phyloP scores from a whole-genome alignment of 495 filamentous ascomycete species.

The Aspergillus haitiensis region DNA sequence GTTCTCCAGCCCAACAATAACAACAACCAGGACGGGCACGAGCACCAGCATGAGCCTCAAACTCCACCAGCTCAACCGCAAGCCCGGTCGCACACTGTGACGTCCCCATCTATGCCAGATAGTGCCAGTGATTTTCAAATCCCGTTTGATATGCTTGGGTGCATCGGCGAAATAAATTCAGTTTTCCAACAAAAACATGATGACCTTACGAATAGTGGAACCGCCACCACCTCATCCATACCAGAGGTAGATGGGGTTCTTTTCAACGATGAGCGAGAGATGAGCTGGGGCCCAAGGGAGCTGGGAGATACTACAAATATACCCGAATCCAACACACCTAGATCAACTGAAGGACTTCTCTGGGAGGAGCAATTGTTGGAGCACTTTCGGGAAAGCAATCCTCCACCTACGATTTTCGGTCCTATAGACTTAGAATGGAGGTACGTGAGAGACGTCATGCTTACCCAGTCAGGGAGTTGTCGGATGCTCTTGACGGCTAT shows the following conservation, averaged over 20 bases:
- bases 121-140: conserved; percentile 11
- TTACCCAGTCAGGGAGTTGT: conserved; percentile 30
- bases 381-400: conserved; percentile 35
- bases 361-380: conserved; percentile 40
- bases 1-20: conserved; percentile 32
- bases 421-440: conserved; percentile 40
- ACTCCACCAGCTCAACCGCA: background rate
- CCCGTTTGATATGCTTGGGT: conserved; percentile 42
- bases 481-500: conserved; percentile 34
- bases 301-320: background rate
- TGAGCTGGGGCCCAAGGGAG: conserved; percentile 11
- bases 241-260: conserved; percentile 1
- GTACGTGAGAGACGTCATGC: conserved; percentile 32
- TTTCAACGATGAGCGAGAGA: conserved; percentile 15
- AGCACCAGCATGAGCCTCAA: background rate
- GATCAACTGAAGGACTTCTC: conserved; percentile 4
- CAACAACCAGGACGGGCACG: conserved; percentile 16
- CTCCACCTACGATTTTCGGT: conserved; percentile 40
- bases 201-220: conserved; percentile 32
- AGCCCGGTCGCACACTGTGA: background rate
- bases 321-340: conserved; percentile 7
- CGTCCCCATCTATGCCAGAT: background rate
- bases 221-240: background rate
- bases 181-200: conserved; percentile 43
- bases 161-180: conserved; percentile 43